Evolutionary conservation across 2,329 filamentous ascomycete genomes (phyloP).

Genomic region (Zymoseptoria ardabiliae): DNA sequence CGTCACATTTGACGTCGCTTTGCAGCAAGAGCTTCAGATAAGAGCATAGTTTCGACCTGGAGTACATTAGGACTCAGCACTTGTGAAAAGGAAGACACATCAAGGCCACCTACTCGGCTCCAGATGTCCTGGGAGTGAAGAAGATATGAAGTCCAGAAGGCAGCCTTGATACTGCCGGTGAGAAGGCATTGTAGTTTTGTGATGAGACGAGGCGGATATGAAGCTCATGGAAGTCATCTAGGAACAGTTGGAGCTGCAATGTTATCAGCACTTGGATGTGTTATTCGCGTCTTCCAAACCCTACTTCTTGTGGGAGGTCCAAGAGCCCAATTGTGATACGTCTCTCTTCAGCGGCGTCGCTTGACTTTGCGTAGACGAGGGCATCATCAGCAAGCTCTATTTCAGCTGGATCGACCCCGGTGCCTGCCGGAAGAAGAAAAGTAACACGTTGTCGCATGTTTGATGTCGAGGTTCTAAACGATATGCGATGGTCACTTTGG

Average conservation of each 20-base stretch:
- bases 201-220: conserved; percentile 73
- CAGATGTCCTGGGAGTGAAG: conserved; percentile 51
- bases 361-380: conserved; percentile 52
- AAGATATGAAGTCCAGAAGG: conserved; percentile 77
- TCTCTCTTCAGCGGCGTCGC: conserved; percentile 65
- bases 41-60: conserved; percentile 44
- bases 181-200: conserved; percentile 48
- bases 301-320: conserved; percentile 64
- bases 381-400: conserved; percentile 50
- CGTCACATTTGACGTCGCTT: conserved; percentile 47
- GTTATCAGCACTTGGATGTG: conserved; percentile 5
- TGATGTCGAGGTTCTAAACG: too few species aligned
- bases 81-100: background rate
- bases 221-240: conserved; percentile 62
- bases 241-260: conserved; percentile 50
- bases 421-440: conserved; percentile 57
- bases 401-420: conserved; percentile 56
- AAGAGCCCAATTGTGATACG: conserved; percentile 64
- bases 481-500: too few species aligned
- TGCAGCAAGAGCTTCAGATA: conserved; percentile 54
- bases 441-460: conserved; percentile 72
- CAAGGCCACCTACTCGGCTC: conserved; percentile 26
- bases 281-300: background rate
- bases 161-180: conserved; percentile 67
- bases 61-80: conserved; percentile 3